Percentiles rank a stretch among this genome's conserved stretches.
These are phyloP conservation scores for Fusarium buharicum DNA, from an alignment of 2,329 filamentous ascomycete genomes.

Conservation along the genomic window DNA sequence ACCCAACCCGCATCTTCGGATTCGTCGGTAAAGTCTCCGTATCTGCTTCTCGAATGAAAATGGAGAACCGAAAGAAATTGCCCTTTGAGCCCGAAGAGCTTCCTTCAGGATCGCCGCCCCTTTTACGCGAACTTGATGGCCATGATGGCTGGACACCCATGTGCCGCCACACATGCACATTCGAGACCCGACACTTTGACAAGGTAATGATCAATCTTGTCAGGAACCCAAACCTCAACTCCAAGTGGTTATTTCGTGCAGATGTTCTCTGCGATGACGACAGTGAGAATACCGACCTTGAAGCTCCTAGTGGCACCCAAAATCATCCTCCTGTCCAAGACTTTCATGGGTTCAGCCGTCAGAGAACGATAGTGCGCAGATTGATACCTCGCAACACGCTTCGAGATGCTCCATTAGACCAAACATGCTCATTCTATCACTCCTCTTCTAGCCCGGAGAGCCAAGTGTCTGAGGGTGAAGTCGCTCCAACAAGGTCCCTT, in stretches of 20 bases:
- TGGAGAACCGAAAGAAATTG: constrained; percentile 37
- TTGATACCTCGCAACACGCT: constrained; percentile 85
- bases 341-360: constrained; percentile 52
- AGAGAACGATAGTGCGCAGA: constrained; percentile 76
- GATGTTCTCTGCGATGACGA: constrained; percentile 68
- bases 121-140: constrained; percentile 43
- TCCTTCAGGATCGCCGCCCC: constrained; percentile 40
- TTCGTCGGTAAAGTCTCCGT: constrained; percentile 4
- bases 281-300: constrained; percentile 30
- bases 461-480: constrained; percentile 31
- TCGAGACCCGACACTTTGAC: constrained; percentile 70
- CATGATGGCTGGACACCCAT: constrained; percentile 62
- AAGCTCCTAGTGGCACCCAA: background rate
- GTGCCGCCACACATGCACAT: constrained; percentile 67
- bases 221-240: constrained; percentile 82
- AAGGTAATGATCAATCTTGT: constrained; percentile 79
- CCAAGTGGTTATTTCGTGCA: constrained; percentile 79
- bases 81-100: constrained; percentile 48
- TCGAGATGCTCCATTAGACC: constrained; percentile 78
- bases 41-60: constrained; percentile 16
- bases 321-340: background rate
- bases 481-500: constrained; percentile 47
- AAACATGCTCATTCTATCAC: constrained; percentile 81
- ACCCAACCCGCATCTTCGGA: constrained; percentile 8
- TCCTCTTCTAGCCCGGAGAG: constrained; percentile 31